Base-by-base conservation (phyloP, 2,329 filamentous ascomycete species). In the Hypomyces perniciosus region DNA sequence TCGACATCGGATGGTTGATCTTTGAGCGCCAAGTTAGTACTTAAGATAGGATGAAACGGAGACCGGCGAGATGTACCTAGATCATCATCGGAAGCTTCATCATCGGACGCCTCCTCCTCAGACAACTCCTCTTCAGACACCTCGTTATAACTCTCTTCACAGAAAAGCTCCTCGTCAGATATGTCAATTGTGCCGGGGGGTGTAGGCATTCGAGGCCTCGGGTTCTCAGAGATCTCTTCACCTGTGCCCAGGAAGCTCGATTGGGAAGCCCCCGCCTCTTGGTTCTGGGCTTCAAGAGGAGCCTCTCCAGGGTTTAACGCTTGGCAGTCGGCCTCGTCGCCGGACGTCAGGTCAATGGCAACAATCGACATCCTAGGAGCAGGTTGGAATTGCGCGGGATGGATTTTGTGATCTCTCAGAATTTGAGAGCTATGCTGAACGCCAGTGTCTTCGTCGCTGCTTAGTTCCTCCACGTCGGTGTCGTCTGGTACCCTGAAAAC, bases 401-500 rank as follows among this genome's bases (percentile, higher is more conserved):
- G 56, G 28, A 67, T 61, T 20, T 65, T 66, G 38, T 66, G 61
- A 39, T 56, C 50, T 13, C 46, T 55, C n/a, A 67, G 47, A 26
- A 65, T 59, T 29, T 59, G 51, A 10, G 58, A 55, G 48, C 61
- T 65, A 34, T 60, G 57, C 31, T 55, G 52, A 28, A 68, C 57
- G 37, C 51, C 56, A 9, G 55, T 42, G 13, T 65, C 60, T 6
- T 63, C 59, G 27, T 64, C 62, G 29, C 60, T 65, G 27, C 56
- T 56, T 0, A 57, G 51, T 26, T 63, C 62, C 33, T 68, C 64
- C 2, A 59, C 52, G 13, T 72, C 70, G 6, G 60, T 63, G 7
- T 73, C 72, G 46, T 76, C 72, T 0, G 73, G 73, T 2, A 76
- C 72, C 33, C 62, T 61, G 45, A 74, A 76, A 26, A 65, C 64